Evolutionary conservation across 176 grass and related monocot genomes (phyloP).

Genomic region (Musa schizocarpa): DNA sequence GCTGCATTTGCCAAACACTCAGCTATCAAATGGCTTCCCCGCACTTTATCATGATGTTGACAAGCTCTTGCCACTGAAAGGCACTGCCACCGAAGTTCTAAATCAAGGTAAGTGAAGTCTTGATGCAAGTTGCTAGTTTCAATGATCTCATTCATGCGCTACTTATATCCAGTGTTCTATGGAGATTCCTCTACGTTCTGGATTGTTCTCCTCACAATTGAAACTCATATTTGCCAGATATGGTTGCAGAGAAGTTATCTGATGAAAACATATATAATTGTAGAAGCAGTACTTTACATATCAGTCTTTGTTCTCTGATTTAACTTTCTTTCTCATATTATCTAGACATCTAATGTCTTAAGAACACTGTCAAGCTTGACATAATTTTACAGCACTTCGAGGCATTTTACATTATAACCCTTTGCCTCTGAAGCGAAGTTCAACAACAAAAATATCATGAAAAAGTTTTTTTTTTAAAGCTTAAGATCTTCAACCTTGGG

Average conservation of each 20-base stretch:
- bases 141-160: background rate
- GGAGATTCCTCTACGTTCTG: background rate
- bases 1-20: slow-evolving; percentile 19
- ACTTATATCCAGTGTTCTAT: background rate
- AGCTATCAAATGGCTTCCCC: slow-evolving; percentile 10
- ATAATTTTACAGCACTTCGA: background rate
- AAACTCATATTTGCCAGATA: background rate
- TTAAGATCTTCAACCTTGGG: background rate
- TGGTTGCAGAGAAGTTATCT: background rate
- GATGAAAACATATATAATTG: background rate
- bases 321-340: background rate
- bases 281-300: background rate
- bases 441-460: background rate
- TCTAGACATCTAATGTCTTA: background rate
- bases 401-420: background rate
- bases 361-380: background rate
- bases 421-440: background rate
- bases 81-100: slow-evolving; percentile 10
- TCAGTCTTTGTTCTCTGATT: background rate
- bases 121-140: background rate
- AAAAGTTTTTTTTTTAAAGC: background rate
- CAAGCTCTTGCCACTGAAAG: slow-evolving; percentile 21
- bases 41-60: slow-evolving; percentile 18
- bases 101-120: slow-evolving; percentile 13
- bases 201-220: background rate